A percentile compares a stretch with the other conserved stretches of the same genome.
phyloP scores from a whole-genome alignment of 108 stramenopile genomes.

The Stephanodiscus minutulus region DNA sequence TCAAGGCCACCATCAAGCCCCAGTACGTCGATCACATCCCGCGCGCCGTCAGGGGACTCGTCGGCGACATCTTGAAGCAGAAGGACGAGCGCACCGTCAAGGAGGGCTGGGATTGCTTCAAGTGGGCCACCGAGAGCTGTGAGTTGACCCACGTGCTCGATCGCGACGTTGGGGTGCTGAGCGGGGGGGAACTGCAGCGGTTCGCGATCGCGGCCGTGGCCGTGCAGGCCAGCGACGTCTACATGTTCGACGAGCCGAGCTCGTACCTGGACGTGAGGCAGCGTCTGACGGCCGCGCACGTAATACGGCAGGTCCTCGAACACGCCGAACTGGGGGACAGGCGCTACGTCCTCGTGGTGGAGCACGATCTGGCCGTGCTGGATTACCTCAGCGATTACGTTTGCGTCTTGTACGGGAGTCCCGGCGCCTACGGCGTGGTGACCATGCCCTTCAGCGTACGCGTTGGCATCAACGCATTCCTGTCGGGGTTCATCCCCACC shows the following conservation, averaged over 20 bases:
- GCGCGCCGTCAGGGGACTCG: slow-evolving; percentile 84
- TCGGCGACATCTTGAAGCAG: slow-evolving; percentile 84
- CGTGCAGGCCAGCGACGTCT: slow-evolving; percentile 93
- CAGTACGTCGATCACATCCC: slow-evolving; percentile 99
- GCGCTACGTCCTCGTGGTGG: slow-evolving; percentile 95
- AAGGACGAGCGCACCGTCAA: slow-evolving; percentile 84
- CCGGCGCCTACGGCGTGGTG: slow-evolving; percentile 98
- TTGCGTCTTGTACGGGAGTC: slow-evolving; percentile 95
- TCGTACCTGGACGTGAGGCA: slow-evolving; percentile 99
- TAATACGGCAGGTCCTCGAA: slow-evolving; percentile 92
- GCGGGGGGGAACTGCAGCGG: slow-evolving; percentile 98
- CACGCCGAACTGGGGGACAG: slow-evolving; percentile 67
- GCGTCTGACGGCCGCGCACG: slow-evolving; percentile 93
- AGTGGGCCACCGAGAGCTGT: slow-evolving; percentile 70
- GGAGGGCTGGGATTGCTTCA: slow-evolving; percentile 77
- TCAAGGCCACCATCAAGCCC: slow-evolving; percentile 99
- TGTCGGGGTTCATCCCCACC: slow-evolving; percentile 98
- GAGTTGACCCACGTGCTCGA: slow-evolving; percentile 93
- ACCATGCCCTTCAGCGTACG: slow-evolving; percentile 99
- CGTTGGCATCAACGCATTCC: slow-evolving; percentile 98
- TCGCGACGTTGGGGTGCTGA: slow-evolving; percentile 92
- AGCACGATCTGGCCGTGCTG: slow-evolving; percentile 99
- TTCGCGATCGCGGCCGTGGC: slow-evolving; percentile 96
- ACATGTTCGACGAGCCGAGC: slow-evolving; percentile 99
- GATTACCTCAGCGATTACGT: slow-evolving; percentile 99